Evolutionary conservation across 805 yeast species (phyloP), one percentile per base, ranked within the genome.

Genomic region (Candida morakotiae): DNA sequence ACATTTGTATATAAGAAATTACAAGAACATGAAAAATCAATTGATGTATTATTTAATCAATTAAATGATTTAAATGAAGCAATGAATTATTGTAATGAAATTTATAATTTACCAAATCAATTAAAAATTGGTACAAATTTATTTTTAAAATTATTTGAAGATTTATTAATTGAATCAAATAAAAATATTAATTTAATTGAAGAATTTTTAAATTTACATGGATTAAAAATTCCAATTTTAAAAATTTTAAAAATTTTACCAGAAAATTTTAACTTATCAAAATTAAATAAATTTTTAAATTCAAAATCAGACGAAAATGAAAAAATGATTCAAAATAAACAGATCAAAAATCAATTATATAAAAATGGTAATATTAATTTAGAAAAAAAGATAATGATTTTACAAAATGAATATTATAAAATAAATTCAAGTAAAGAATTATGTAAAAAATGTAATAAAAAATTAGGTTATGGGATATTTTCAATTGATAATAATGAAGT

Each of bases 371-470:
- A 77, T 23, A 62, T 76, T 6, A 68, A 72, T 43, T 60, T 65
- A 13, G 71, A 68, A 47, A 71, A 67, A 47, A 58, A 54, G 32
- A 58, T 72, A n/a, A 62, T 69, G 43, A 53, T 53, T 17, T 49
- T 55, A 28, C 68, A 60, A 55, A 47, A 66, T 53, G 44, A 58
- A 39, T 48, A 62, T 49, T 55, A 60, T 60, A 2, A 53, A 45
- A 32, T 73, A 9, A 69, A 73, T 10, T 64, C 68, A 14, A 58
- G 57, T 11, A 55, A 51, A 24, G 62, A 69, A 24, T 55, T 54
- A n/a, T 87, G 95, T 52, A 49, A 58, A 2, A 67, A 77, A 13
- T 87, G 95, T 56, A 59, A 64, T 16, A 79, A 78, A 46, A 55
- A 63, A 9, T 59, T 83, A 23, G 81, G 81, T 2, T 67, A 67